Conservation (phyloP, 163 green algal species). For the Smithsoniella earleae region DNA sequence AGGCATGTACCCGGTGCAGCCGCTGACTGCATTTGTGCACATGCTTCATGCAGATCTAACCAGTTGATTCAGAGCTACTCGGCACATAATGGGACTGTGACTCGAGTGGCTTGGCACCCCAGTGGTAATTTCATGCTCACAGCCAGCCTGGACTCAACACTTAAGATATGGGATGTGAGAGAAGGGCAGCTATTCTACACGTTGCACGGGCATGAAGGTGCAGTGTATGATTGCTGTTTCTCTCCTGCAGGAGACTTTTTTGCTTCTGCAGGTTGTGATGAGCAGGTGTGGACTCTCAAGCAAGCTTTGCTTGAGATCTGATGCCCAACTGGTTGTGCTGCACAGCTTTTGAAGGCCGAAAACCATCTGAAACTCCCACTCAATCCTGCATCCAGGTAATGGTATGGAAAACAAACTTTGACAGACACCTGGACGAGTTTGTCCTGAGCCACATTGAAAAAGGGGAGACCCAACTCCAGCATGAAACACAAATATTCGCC, state of each 20-base stretch:
- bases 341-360: too few species aligned
- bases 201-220: conserved; percentile 75
- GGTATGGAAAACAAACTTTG: conserved; percentile 87
- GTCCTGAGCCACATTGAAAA: conserved; percentile 31
- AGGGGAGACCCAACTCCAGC: conserved; percentile 30
- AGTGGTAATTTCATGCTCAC: conserved; percentile 75
- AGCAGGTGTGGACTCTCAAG: conserved; percentile 45
- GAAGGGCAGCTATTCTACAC: conserved; percentile 83
- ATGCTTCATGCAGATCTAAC: conserved; percentile 43
- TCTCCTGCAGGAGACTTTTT: conserved; percentile 74
- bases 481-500: conserved; percentile 26
- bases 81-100: conserved; percentile 56
- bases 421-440: conserved; percentile 56
- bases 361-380: too few species aligned
- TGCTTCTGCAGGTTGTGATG: conserved; percentile 62
- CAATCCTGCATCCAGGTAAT: conserved; percentile 65
- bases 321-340: too few species aligned
- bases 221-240: conserved; percentile 58
- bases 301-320: too few species aligned
- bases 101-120: conserved; percentile 64
- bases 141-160: conserved; percentile 60
- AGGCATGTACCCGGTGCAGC: neutral
- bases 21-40: neutral
- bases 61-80: conserved; percentile 75
- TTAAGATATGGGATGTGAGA: conserved; percentile 81